Evolutionary conservation across 805 yeast genomes (phyloP), one percentile per base, ranked within the genome.

Genomic region (Candida stauntonica): DNA sequence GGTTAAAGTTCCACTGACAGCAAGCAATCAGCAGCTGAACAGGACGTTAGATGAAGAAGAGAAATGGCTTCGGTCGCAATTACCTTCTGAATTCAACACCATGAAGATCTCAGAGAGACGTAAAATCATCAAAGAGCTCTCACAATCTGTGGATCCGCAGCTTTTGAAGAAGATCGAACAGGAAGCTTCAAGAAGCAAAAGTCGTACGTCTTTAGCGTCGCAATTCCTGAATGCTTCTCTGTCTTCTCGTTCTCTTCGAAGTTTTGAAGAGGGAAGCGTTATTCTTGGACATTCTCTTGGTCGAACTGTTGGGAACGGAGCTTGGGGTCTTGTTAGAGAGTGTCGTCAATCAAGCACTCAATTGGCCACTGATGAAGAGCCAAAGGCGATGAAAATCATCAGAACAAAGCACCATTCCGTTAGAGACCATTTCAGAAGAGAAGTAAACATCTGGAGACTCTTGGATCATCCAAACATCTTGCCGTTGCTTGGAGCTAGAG

Each of bases 271-370:
- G 43, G 95, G 94, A 1, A 80, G 84, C 12, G 57, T 71, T 17
- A 75, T 87, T 2, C 48, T 81, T 63, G 79, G 75, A 13, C 77
- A 77, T 48, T 70, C 62, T 23, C 56, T 88, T 21, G 95, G 94
- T 1, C 78, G 77, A 48, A 72, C 81, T 9, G 80, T 87, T 45
- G 96, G 96, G 2, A 77, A 75, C 55, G 96, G 97, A 12, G 94
- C 95, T 0, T 89, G 93, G 83, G 95, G 96, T 9, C 72, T 81
- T 20, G 81, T 88, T 9, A 66, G 95, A 41, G 91, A 84, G 55
- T 84, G 91, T 46, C 58, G 54, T 7, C 45, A 60, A 13, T 41
- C 50, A 12, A 55, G 54, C 17, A 49, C 44, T 5, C 61, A n/a
- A n/a, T n/a, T n/a, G n/a, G n/a, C n/a, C n/a, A n/a, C 61, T 30